A percentile compares a stretch with the other conserved stretches of the same genome.
Evolutionary conservation across 179 eudicot species (phyloP).

Genomic region (Actinidia arguta): DNA sequence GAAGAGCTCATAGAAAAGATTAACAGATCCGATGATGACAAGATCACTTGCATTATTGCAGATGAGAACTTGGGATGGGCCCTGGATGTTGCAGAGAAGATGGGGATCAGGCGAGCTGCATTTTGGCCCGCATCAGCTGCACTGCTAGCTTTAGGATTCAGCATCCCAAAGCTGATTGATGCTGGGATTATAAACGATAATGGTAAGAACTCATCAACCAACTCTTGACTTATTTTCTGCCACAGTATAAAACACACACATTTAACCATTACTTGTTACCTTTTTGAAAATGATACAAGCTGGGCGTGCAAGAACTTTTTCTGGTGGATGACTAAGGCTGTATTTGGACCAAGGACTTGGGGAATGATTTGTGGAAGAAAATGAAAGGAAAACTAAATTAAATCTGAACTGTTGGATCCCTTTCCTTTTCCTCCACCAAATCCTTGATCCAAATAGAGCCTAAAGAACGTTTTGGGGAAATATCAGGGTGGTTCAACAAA

Average conservation of each 20-base stretch:
- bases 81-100: conserved; percentile 34
- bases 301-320: too few species aligned
- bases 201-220: conserved; percentile 23
- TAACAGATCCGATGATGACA: conserved; percentile 19
- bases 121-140: conserved; percentile 42
- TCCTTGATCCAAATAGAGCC: too few species aligned
- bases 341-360: too few species aligned
- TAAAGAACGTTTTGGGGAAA: too few species aligned
- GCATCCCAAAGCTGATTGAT: conserved; percentile 30
- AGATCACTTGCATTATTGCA: conserved; percentile 36
- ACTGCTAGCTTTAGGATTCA: conserved; percentile 21
- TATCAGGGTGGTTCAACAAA: not conserved
- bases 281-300: too few species aligned
- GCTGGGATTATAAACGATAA: conserved; percentile 38
- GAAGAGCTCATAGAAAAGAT: conserved; percentile 37
- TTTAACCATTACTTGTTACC: too few species aligned
- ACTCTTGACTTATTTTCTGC: not conserved
- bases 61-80: conserved; percentile 42
- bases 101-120: conserved; percentile 29
- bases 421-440: too few species aligned
- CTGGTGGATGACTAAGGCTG: too few species aligned
- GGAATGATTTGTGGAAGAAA: too few species aligned
- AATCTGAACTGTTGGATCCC: too few species aligned
- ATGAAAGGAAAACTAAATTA: too few species aligned
- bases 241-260: too few species aligned